These are phyloP conservation scores for Phytopythium chamaehyphon DNA, from an alignment of 352 stramenopile genomes.

Conservation along the genomic window DNA sequence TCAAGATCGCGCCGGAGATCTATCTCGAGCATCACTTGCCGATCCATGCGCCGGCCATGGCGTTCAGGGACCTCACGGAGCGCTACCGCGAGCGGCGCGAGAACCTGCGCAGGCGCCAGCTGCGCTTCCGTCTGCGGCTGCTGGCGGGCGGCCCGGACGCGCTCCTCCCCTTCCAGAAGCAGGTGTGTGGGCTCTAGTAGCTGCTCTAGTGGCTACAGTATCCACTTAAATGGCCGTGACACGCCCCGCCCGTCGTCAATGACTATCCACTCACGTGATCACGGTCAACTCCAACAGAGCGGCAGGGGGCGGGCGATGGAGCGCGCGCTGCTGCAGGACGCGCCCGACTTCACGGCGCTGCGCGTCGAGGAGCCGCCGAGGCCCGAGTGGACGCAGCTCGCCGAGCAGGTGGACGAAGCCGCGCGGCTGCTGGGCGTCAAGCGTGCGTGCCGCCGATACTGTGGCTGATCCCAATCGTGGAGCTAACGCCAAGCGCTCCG, in stretches of 20 bases:
- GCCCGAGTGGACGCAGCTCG: constrained; percentile 61
- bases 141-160: constrained; percentile 30
- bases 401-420: constrained; percentile 59
- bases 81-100: constrained; percentile 37
- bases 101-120: constrained; percentile 48
- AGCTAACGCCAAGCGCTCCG: neutral
- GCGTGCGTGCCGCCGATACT: constrained; percentile 24
- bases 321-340: constrained; percentile 58
- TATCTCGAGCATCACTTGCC: neutral
- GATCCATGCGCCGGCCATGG: constrained; percentile 26
- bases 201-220: too few species aligned
- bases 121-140: constrained; percentile 54
- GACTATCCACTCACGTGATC: neutral
- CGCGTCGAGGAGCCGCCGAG: constrained; percentile 29
- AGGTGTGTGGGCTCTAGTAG: constrained; percentile 15
- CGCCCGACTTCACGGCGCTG: constrained; percentile 25
- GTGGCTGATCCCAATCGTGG: neutral
- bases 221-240: too few species aligned
- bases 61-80: constrained; percentile 53
- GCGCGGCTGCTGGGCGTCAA: constrained; percentile 67
- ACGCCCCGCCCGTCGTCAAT: neutral
- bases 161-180: constrained; percentile 47
- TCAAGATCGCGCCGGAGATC: constrained; percentile 30
- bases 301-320: constrained; percentile 54
- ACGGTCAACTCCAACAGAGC: constrained; percentile 18